Evolutionary conservation across 164 flowering plant genomes (phyloP), one percentile per base, ranked within the genome.

Genomic region (Akebia trifoliata): DNA sequence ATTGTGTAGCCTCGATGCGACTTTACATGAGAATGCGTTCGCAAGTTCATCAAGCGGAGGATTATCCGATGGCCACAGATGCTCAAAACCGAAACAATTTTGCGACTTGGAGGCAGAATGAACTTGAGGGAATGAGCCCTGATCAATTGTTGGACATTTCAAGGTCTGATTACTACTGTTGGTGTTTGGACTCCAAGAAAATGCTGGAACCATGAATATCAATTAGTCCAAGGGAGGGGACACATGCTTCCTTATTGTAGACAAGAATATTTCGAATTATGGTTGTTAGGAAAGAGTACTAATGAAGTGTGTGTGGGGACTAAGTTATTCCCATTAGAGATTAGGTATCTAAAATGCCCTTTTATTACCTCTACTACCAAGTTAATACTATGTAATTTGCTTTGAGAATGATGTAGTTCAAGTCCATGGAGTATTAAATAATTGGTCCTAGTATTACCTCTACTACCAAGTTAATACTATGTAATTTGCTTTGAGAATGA

Each of bases 1-100:
- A 88, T 48, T 86, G 95, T 61, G 90, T 83, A 11, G 86, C 91
- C 21, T 68, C 85, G 36, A 85, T 88, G 91, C 85, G 86, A 76
- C 82, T 92, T 32, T 89, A 92, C 79, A 77, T 50, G 75, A 82
- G 86, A 74, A 86, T 88, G 92, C 68, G 79, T 50, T 67, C 66
- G 17, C 93, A 85, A 70, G 59, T 8, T 49, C 98, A 92, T 54
- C 64, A 29, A 36, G 51, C 17, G 8, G 89, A 83, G 43, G 77
- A 75, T 25, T 70, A 73, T 56, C 80, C 82, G 1, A 54, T 78
- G 4, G 80, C 87, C 47, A 59, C 70, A 14, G 97, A 87, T 43
- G 76, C 85, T 29, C 85, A 74, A 61, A 79, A 81, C 54, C 64
- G 82, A 18, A 82, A 82, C 66, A 81, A 74, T 10, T 82, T 83